These are phyloP conservation scores for Thinopyrum elongatum DNA, from an alignment of 176 grass and related monocot species.

Conservation along the genomic window DNA sequence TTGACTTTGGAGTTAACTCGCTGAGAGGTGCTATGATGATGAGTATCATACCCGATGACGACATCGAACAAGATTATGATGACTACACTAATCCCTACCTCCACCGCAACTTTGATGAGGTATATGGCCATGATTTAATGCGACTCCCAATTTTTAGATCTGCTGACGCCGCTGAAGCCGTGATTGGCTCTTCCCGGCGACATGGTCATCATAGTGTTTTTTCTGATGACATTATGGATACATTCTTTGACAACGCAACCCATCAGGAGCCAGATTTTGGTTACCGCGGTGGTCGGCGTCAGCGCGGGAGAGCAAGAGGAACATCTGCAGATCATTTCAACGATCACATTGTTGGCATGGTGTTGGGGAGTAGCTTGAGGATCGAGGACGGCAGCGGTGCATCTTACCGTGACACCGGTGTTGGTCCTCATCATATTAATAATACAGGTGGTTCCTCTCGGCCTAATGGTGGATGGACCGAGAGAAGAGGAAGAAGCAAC, in stretches of 20 bases:
- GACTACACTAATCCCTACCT: not conserved
- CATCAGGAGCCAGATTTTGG: not conserved
- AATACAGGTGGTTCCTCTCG: not conserved
- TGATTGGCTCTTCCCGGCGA: not conserved
- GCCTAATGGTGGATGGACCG: conserved; percentile 9
- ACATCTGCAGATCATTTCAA: not conserved
- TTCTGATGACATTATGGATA: not conserved
- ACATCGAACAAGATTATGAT: not conserved
- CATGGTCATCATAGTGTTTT: not conserved
- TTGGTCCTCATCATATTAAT: not conserved
- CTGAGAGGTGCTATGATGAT: not conserved
- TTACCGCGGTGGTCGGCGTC: not conserved
- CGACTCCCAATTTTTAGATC: not conserved
- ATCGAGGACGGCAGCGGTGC: not conserved
- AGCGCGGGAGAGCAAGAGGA: conserved; percentile 5
- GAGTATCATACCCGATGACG: not conserved
- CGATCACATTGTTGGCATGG: not conserved
- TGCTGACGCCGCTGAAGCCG: not conserved
- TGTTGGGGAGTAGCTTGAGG: not conserved
- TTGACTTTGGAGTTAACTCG: not conserved
- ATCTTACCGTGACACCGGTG: not conserved
- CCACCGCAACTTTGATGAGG: conserved; percentile 3
- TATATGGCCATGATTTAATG: not conserved
- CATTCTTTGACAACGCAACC: not conserved
- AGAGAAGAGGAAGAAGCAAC: conserved; percentile 47